A percentile compares a stretch with the other conserved stretches of the same genome.
Evolutionary conservation across 768 basidiomycete species (phyloP).

Genomic region (Boletus sensibilis): DNA sequence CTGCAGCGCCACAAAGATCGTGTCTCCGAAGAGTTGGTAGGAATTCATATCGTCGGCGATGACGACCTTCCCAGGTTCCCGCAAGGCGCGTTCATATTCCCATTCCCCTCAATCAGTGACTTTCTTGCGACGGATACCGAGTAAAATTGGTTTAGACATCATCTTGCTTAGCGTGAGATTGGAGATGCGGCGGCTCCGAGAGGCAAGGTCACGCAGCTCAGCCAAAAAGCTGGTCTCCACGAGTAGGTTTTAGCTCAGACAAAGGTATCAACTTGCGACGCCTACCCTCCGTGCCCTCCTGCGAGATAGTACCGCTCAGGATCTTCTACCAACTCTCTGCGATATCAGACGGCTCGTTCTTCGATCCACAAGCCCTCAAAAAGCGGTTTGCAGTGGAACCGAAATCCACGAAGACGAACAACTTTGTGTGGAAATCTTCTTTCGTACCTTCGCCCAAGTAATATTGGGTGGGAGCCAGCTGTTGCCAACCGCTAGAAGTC

Average conservation of each 20-base stretch:
- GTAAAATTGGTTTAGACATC: conserved; percentile 64
- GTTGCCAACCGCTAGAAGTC: conserved; percentile 14
- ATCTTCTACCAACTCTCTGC: too few relatives aligned
- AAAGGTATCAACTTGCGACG: not conserved
- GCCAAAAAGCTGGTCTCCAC: conserved; percentile 56
- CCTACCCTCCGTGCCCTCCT: conserved; percentile 62
- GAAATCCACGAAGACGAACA: conserved; percentile 88
- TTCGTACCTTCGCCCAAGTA: conserved; percentile 55
- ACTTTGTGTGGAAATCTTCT: conserved; percentile 65
- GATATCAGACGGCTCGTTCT: conserved; percentile 77
- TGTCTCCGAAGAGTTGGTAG: conserved; percentile 70
- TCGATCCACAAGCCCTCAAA: conserved; percentile 79
- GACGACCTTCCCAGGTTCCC: too few relatives aligned
- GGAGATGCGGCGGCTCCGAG: conserved; percentile 56
- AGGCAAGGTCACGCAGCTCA: conserved; percentile 75
- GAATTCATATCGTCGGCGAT: too few relatives aligned
- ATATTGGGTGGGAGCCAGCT: conserved; percentile 59
- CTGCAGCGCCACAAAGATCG: conserved; percentile 72
- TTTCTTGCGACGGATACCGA: conserved; percentile 62
- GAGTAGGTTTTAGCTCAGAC: not conserved
- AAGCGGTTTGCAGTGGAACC: conserved; percentile 77
- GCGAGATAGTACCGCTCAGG: conserved; percentile 69
- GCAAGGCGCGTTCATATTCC: conserved; percentile 53
- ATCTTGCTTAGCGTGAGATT: conserved; percentile 52
- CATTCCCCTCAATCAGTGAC: conserved; percentile 53